Conservation (phyloP, 495 filamentous ascomycete species). For the Peziza echinospora region DNA sequence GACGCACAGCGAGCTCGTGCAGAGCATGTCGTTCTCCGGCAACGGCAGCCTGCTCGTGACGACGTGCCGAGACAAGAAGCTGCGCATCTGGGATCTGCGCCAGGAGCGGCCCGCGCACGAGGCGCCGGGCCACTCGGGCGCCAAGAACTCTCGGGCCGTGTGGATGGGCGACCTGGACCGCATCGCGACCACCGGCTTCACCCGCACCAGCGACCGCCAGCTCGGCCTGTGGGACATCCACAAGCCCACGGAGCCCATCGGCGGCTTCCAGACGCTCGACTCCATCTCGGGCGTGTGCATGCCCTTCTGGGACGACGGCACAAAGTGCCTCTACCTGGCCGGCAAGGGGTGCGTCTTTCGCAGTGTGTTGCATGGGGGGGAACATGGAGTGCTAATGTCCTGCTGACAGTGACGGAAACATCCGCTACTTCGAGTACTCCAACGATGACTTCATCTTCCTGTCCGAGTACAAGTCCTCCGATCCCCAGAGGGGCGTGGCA, state of each 20-base stretch:
- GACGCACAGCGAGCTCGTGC: slow-evolving; percentile 74
- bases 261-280: slow-evolving; percentile 70
- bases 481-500: slow-evolving; percentile 84
- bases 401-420: slow-evolving; percentile 80
- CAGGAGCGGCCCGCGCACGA: slow-evolving; percentile 78
- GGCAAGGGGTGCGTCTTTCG: slow-evolving; percentile 85
- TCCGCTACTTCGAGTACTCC: slow-evolving; percentile 91
- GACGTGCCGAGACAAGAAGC: slow-evolving; percentile 92
- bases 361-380: not conserved
- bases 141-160: slow-evolving; percentile 87
- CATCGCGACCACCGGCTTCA: slow-evolving; percentile 90
- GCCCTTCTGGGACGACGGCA: slow-evolving; percentile 98
- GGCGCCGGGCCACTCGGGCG: slow-evolving; percentile 64
- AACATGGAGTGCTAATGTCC: not conserved
- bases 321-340: slow-evolving; percentile 77
- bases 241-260: slow-evolving; percentile 55
- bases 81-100: slow-evolving; percentile 88
- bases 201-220: slow-evolving; percentile 92
- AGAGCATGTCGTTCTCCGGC: slow-evolving; percentile 88
- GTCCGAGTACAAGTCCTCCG: slow-evolving; percentile 82
- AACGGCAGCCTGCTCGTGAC: slow-evolving; percentile 77
- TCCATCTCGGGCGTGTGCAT: slow-evolving; percentile 95
- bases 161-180: slow-evolving; percentile 58
- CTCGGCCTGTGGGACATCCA: slow-evolving; percentile 88
- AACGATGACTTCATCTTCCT: slow-evolving; percentile 95